Conservation (phyloP, 2,329 filamentous ascomycete species). For the Aureobasidium sp. region DNA sequence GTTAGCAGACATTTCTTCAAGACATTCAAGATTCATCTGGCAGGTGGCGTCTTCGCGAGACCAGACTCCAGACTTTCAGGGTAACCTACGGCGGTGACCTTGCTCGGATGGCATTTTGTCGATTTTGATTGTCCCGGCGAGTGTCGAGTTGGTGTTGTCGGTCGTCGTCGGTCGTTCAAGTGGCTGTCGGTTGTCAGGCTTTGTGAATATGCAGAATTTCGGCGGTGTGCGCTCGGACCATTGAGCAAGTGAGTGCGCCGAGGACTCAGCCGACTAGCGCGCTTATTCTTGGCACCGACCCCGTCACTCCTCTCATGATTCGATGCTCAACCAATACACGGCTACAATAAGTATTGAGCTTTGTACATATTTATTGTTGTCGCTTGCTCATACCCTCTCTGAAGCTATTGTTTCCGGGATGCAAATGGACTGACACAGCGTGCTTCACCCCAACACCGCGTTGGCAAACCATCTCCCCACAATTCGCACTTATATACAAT, state of each 20-base stretch:
- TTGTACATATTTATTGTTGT: no score
- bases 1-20: conserved; percentile 12
- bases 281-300: background rate
- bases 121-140: conserved; percentile 10
- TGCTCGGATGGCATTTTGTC: conserved; percentile 13
- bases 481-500: background rate
- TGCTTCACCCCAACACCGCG: background rate
- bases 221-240: no score
- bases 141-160: conserved; percentile 8
- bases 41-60: background rate
- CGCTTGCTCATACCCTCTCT: background rate
- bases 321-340: no score
- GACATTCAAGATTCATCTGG: background rate
- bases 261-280: background rate
- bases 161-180: background rate
- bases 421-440: background rate
- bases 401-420: background rate
- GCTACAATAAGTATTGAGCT: no score
- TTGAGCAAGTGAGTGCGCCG: background rate
- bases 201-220: no score
- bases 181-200: no score
- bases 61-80: background rate
- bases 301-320: background rate
- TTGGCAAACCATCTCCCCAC: background rate
- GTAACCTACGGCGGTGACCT: conserved; percentile 11